A percentile compares a stretch with the other conserved stretches of the same genome.
phyloP scores from a whole-genome alignment of 257 asterid species.

The Striga asiatica region DNA sequence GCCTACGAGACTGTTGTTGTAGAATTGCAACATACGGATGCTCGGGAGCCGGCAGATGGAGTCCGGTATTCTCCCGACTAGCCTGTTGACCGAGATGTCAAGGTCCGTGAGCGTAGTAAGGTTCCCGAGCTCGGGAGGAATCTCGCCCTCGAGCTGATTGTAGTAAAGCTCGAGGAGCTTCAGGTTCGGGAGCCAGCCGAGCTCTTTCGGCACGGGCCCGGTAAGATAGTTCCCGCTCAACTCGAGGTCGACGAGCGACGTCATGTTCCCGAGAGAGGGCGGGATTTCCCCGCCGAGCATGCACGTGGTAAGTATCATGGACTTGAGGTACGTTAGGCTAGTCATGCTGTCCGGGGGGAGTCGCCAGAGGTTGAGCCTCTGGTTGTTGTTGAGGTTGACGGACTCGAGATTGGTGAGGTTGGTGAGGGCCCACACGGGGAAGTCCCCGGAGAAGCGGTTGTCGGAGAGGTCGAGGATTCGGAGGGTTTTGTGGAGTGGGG shows the following conservation, averaged over 20 bases:
- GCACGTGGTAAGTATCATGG: conserved; percentile 50
- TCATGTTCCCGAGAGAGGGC: conserved; percentile 45
- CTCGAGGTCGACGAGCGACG: conserved; percentile 69
- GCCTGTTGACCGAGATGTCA: conserved; percentile 68
- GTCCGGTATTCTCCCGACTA: conserved; percentile 50
- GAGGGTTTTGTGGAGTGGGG: conserved; percentile 32
- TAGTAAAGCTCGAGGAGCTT: conserved; percentile 73
- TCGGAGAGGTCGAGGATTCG: conserved; percentile 52
- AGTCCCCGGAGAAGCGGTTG: conserved; percentile 50
- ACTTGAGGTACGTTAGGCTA: conserved; percentile 28
- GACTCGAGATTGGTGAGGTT: conserved; percentile 57
- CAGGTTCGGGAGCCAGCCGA: conserved; percentile 47
- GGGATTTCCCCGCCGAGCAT: conserved; percentile 51
- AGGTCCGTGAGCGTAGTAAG: conserved; percentile 40
- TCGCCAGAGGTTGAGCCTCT: conserved; percentile 37
- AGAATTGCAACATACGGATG: conserved; percentile 51
- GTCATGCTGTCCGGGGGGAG: conserved; percentile 55
- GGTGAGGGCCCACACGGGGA: conserved; percentile 57
- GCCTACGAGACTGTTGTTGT: conserved; percentile 63
- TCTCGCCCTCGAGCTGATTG: conserved; percentile 60
- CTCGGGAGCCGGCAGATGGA: conserved; percentile 60
- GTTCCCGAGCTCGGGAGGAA: conserved; percentile 73
- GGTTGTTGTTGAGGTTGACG: conserved; percentile 53
- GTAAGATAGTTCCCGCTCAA: conserved; percentile 48
- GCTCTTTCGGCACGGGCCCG: conserved; percentile 56